These are phyloP conservation scores for Penicillium olsonii DNA, from an alignment of 2,329 filamentous ascomycete genomes.

Conservation along the genomic window DNA sequence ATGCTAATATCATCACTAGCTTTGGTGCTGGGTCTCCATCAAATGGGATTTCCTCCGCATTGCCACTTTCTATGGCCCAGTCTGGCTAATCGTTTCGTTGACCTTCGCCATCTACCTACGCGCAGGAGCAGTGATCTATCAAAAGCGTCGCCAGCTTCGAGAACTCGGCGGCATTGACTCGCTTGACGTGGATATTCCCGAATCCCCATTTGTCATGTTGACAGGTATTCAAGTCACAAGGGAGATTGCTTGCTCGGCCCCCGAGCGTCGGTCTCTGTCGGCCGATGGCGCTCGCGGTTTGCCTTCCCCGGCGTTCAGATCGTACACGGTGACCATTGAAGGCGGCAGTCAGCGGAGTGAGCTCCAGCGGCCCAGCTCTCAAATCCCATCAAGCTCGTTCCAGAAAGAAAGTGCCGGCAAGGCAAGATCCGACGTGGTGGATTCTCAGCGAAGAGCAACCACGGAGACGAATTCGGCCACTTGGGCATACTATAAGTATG, in stretches of 20 bases:
- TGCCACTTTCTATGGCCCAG: conserved; percentile 66
- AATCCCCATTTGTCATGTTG: conserved; percentile 51
- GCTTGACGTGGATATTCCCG: conserved; percentile 42
- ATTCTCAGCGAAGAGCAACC: conserved; percentile 16
- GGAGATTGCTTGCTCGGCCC: conserved; percentile 42
- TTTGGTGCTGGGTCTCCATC: conserved; percentile 78
- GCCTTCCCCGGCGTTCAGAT: conserved; percentile 12
- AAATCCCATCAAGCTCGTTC: background rate
- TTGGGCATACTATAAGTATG: conserved; percentile 43
- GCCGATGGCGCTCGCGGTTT: conserved; percentile 4
- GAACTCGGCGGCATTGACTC: conserved; percentile 54
- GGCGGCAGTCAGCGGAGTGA: conserved; percentile 14
- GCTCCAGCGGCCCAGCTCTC: background rate
- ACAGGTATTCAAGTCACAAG: conserved; percentile 67
- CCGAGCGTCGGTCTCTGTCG: conserved; percentile 10
- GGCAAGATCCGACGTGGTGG: conserved; percentile 1
- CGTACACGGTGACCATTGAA: conserved; percentile 38
- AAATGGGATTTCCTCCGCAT: conserved; percentile 73
- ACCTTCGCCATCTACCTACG: conserved; percentile 45
- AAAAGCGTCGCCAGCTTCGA: conserved; percentile 63
- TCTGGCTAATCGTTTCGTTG: conserved; percentile 44
- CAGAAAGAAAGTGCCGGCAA: conserved; percentile 1
- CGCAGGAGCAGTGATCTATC: conserved; percentile 41
- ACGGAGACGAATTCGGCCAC: conserved; percentile 39
- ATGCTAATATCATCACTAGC: conserved; percentile 31